Evolutionary conservation across 2,329 filamentous ascomycete species (phyloP).

Genomic region (Nemania sp.): DNA sequence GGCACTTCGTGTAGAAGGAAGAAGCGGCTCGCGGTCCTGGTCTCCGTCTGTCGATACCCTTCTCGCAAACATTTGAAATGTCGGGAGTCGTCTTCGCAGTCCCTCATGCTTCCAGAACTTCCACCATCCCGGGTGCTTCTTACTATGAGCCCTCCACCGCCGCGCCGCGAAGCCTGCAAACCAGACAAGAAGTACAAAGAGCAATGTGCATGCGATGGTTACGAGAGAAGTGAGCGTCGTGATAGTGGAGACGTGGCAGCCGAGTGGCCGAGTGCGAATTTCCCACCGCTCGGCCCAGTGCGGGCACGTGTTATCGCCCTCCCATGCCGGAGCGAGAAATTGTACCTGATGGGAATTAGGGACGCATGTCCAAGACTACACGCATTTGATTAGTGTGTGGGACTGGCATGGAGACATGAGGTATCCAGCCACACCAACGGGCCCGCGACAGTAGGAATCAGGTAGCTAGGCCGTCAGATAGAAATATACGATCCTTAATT

Average conservation of each 20-base stretch:
- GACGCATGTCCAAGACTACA: constrained; percentile 57
- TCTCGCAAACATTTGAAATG: not conserved
- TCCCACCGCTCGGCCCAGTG: constrained; percentile 51
- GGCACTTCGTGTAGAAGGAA: not conserved
- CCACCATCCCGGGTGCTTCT: constrained; percentile 35
- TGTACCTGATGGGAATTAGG: constrained; percentile 52
- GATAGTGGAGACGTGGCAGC: constrained; percentile 45
- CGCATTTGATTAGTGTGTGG: not conserved
- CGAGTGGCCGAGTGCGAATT: constrained; percentile 41
- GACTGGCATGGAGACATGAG: too few relatives aligned
- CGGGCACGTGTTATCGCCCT: constrained; percentile 54
- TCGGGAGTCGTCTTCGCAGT: not conserved
- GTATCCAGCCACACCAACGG: too few relatives aligned
- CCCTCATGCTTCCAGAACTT: constrained; percentile 31
- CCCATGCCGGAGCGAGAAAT: constrained; percentile 54
- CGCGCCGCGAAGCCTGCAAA: constrained; percentile 16
- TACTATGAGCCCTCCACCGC: constrained; percentile 14
- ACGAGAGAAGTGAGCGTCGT: constrained; percentile 41
- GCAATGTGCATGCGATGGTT: constrained; percentile 38
- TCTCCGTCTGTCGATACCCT: not conserved
- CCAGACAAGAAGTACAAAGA: constrained; percentile 29
- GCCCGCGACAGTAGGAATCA: not conserved
- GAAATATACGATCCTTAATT: not conserved
- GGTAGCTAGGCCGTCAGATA: not conserved
- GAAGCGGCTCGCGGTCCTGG: constrained; percentile 23